Percentiles rank a stretch among this genome's conserved stretches.
Conservation (phyloP, 1,284 basidiomycete species). For the Wolfiporia cocos region DNA sequence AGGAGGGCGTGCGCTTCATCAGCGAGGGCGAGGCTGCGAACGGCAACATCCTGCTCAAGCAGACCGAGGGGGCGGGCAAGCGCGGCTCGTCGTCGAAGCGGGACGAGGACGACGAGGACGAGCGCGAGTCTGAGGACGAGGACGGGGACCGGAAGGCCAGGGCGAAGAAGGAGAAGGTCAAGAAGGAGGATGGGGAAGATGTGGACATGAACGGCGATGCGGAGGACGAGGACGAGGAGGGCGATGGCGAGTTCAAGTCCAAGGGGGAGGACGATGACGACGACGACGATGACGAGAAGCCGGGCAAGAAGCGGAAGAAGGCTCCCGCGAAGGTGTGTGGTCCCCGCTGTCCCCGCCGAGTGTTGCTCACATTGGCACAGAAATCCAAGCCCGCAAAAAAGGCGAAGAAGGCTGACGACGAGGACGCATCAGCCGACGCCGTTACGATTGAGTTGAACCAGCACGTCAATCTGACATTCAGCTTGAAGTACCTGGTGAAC, state of each 20-base stretch:
- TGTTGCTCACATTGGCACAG: constrained; percentile 21
- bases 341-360: not conserved
- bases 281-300: constrained; percentile 35
- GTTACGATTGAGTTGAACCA: constrained; percentile 86
- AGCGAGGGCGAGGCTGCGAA: constrained; percentile 95
- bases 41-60: constrained; percentile 85
- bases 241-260: constrained; percentile 38
- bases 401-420: constrained; percentile 38
- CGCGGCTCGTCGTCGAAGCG: constrained; percentile 24
- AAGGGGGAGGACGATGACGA: constrained; percentile 36
- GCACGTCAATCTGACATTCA: constrained; percentile 92
- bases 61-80: constrained; percentile 40
- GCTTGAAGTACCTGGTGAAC: constrained; percentile 95
- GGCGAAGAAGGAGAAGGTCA: constrained; percentile 41
- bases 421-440: constrained; percentile 40
- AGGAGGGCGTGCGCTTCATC: constrained; percentile 94
- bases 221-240: constrained; percentile 31
- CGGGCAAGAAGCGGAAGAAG: constrained; percentile 59
- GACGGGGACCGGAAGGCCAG: constrained; percentile 34
- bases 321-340: constrained; percentile 42
- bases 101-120: constrained; percentile 33
- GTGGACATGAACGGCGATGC: constrained; percentile 29
- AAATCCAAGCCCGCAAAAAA: constrained; percentile 45
- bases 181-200: constrained; percentile 37
- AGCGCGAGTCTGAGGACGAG: constrained; percentile 33